Evolutionary conservation across 345 rosid species (phyloP).

Genomic region (Adansonia digitata): DNA sequence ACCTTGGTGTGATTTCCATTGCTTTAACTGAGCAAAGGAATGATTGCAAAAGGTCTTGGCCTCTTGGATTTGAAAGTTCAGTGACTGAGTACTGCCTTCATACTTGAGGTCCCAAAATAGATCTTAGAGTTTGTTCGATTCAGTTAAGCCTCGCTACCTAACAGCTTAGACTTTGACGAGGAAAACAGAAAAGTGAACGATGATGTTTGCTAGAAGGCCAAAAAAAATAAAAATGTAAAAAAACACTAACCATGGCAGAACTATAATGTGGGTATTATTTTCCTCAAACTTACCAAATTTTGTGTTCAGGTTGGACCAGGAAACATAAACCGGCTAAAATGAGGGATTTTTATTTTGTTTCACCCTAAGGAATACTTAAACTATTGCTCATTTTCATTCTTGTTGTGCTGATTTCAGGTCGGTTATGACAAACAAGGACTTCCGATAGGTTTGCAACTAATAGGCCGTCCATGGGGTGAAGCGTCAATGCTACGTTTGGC

Average conservation of each 20-base stretch:
- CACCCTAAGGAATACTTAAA: background rate
- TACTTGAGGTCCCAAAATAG: background rate
- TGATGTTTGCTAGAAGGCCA: background rate
- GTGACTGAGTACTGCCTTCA: background rate
- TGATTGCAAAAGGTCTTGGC: background rate
- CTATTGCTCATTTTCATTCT: background rate
- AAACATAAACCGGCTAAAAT: background rate
- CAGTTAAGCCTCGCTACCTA: background rate
- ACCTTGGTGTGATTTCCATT: no score
- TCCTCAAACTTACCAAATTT: background rate
- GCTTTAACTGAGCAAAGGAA: background rate
- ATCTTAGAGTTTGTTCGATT: background rate
- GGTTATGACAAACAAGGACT: constrained; percentile 87
- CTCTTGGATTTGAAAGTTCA: background rate
- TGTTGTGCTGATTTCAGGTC: constrained; percentile 30
- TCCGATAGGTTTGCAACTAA: constrained; percentile 77
- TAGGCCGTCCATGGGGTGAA: constrained; percentile 86
- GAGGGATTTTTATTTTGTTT: background rate
- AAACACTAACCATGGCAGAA: background rate
- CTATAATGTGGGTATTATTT: background rate
- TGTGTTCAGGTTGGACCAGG: background rate
- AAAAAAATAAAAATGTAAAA: background rate
- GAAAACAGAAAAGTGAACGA: background rate
- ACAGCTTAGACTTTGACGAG: background rate
- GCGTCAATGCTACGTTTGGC: constrained; percentile 68